phyloP scores from a whole-genome alignment of 768 basidiomycete genomes.

The Tremella fuciformis region DNA sequence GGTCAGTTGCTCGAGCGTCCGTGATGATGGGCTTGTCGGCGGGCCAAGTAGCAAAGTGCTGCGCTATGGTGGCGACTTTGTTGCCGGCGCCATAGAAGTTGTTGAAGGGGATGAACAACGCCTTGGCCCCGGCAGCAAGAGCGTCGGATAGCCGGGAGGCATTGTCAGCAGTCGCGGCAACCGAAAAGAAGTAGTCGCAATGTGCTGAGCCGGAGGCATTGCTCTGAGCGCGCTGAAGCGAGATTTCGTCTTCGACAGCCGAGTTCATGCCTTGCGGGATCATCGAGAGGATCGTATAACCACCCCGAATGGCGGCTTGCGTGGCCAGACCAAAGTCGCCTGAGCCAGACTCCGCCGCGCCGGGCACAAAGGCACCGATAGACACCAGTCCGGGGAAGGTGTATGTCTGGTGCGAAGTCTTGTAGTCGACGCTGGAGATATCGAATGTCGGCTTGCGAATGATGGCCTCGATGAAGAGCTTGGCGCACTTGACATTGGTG shows the following conservation, averaged over 20 bases:
- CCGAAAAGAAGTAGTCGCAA: constrained; percentile 81
- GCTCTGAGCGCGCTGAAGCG: constrained; percentile 67
- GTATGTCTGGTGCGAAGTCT: constrained; percentile 86
- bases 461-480: constrained; percentile 84
- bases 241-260: constrained; percentile 64
- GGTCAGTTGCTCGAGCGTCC: constrained; percentile 83
- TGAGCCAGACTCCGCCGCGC: constrained; percentile 59
- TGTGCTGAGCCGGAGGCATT: constrained; percentile 66
- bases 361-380: constrained; percentile 79
- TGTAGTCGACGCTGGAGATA: constrained; percentile 85
- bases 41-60: constrained; percentile 88
- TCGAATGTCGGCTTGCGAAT: constrained; percentile 75
- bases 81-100: constrained; percentile 50
- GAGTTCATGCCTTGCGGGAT: constrained; percentile 66
- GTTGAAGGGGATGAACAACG: constrained; percentile 79
- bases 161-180: constrained; percentile 72
- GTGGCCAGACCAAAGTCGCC: constrained; percentile 67
- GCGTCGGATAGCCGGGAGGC: constrained; percentile 61
- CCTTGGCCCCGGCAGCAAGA: constrained; percentile 72
- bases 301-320: constrained; percentile 78
- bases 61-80: constrained; percentile 71
- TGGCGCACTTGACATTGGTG: constrained; percentile 98
- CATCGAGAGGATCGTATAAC: constrained; percentile 81
- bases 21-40: constrained; percentile 88
- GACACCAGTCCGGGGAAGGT: constrained; percentile 90